Evolutionary conservation across 192 early-diverging fungal species (phyloP).

Genomic region (Podila clonocystis): DNA sequence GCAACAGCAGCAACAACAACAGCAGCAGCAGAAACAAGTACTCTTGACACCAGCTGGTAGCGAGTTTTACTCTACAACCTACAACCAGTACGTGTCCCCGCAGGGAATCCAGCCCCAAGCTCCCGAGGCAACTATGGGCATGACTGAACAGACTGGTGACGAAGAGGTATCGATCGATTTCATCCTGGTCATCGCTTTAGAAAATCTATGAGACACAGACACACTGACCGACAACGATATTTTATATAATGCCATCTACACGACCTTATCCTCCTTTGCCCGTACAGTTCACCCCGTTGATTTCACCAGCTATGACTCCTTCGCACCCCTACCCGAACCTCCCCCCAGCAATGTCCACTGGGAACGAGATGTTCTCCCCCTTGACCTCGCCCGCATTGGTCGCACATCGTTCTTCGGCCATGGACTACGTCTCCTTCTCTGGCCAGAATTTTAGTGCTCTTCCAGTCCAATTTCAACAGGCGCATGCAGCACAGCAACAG

Average conservation of each 20-base stretch:
- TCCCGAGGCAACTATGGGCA: constrained; percentile 3
- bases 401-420: constrained; percentile 50
- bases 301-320: constrained; percentile 78
- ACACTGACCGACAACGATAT: neutral
- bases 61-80: constrained; percentile 23
- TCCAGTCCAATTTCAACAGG: constrained; percentile 44
- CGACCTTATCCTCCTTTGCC: neutral
- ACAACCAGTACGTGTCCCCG: constrained; percentile 35
- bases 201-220: too few species aligned
- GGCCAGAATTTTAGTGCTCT: constrained; percentile 10
- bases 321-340: constrained; percentile 59
- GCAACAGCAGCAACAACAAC: constrained; percentile 7
- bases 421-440: constrained; percentile 24
- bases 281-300: constrained; percentile 65
- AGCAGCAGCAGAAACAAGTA: constrained; percentile 19
- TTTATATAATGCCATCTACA: neutral
- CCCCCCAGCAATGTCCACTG: constrained; percentile 38
- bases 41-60: constrained; percentile 29
- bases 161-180: constrained; percentile 8
- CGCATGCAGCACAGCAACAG: constrained; percentile 28
- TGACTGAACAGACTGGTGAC: constrained; percentile 31
- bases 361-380: constrained; percentile 63
- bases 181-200: too few species aligned
- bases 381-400: constrained; percentile 71
- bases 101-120: constrained; percentile 27